Evolutionary conservation across 2,329 filamentous ascomycete species (phyloP).

Genomic region (Bipolaris oryzae): DNA sequence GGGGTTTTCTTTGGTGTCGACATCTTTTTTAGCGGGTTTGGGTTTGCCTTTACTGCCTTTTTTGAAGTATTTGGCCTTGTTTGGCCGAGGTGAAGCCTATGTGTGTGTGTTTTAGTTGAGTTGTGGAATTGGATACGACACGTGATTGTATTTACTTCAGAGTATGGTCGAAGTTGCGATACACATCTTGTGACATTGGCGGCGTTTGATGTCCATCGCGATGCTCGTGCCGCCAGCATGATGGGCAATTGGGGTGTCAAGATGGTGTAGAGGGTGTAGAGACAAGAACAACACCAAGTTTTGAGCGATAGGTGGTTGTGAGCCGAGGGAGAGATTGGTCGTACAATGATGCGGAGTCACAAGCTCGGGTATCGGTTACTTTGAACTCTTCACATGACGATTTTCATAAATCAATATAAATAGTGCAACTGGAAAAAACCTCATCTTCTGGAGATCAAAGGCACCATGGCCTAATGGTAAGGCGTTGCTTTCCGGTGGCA

Average conservation of each 20-base stretch:
- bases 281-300: no score
- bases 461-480: conserved; percentile 54
- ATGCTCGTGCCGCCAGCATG: neutral
- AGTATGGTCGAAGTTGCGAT: neutral
- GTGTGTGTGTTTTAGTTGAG: no score
- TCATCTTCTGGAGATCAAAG: conserved; percentile 4
- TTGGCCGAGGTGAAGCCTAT: no score
- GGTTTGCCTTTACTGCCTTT: neutral
- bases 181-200: neutral
- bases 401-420: no score
- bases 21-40: neutral
- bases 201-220: neutral
- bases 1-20: no score
- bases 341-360: neutral
- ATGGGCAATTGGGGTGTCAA: neutral
- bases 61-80: no score
- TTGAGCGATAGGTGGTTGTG: neutral
- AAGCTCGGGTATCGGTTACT: neutral
- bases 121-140: no score
- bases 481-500: conserved; percentile 55
- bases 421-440: neutral
- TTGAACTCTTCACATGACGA: no score
- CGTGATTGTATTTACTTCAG: neutral
- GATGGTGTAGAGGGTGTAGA: no score
- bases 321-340: neutral